Evolutionary conservation across 1,139 yeast genomes (phyloP).

Genomic region (Protomyces inouyei): DNA sequence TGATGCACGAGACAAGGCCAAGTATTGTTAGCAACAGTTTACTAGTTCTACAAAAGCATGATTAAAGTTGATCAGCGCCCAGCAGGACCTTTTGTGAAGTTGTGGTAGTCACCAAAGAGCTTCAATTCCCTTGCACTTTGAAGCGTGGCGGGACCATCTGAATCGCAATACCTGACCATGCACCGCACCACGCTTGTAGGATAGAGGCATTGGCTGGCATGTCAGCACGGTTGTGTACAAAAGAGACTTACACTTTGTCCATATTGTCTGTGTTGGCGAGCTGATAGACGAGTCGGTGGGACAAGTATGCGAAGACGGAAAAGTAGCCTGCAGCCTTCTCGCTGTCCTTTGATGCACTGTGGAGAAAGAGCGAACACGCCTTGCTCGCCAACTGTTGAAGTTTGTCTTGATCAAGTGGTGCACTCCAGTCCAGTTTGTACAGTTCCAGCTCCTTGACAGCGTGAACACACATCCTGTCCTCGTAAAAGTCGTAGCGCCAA

Average conservation of each 20-base stretch:
- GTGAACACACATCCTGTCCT: background rate
- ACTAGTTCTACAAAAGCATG: too few relatives aligned
- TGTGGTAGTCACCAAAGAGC: constrained; percentile 1
- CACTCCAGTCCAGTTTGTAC: constrained; percentile 1
- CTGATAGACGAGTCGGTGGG: background rate
- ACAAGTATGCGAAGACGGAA: constrained; percentile 1
- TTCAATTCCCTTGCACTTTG: background rate
- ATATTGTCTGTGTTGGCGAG: background rate
- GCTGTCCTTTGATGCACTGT: background rate
- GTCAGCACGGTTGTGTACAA: background rate
- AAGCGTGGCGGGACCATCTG: too few relatives aligned
- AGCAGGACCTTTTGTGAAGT: constrained; percentile 2
- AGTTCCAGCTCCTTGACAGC: background rate
- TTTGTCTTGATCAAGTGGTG: background rate
- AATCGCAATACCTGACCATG: background rate
- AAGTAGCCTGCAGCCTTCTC: background rate
- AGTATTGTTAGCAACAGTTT: too few relatives aligned
- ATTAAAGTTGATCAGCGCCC: background rate
- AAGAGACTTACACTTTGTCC: background rate
- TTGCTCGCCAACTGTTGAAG: background rate
- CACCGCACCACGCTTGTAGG: background rate
- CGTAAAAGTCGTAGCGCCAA: constrained; percentile 12
- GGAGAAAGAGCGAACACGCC: background rate
- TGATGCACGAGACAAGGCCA: too few relatives aligned
- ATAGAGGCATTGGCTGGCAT: background rate